Percentiles rank a stretch among this genome's conserved stretches.
These are phyloP conservation scores for Cercospora citrullina DNA, from an alignment of 2,329 filamentous ascomycete species.

Conservation along the genomic window DNA sequence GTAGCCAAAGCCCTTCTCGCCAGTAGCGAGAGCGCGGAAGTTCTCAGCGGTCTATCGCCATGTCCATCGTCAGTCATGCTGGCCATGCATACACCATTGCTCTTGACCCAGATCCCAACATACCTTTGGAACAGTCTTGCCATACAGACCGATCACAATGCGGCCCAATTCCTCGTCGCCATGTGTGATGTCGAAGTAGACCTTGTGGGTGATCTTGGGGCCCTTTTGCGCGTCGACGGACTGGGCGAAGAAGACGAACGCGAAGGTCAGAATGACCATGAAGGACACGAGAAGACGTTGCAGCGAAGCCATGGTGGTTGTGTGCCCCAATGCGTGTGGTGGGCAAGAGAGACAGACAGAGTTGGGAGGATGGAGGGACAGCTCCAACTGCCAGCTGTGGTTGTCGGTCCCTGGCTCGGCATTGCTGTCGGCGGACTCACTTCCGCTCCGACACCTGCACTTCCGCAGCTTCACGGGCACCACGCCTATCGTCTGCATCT, in stretches of 20 bases:
- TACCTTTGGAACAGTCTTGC: slow-evolving; percentile 79
- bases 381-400: slow-evolving; percentile 15
- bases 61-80: slow-evolving; percentile 4
- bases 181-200: slow-evolving; percentile 81
- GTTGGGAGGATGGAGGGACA: not conserved
- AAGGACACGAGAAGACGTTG: slow-evolving; percentile 70
- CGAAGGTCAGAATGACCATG: slow-evolving; percentile 73
- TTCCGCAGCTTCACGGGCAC: not conserved
- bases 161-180: slow-evolving; percentile 73
- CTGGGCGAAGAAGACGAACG: slow-evolving; percentile 73
- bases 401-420: not conserved
- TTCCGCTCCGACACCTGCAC: slow-evolving; percentile 1
- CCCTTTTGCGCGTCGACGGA: slow-evolving; percentile 75
- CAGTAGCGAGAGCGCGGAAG: slow-evolving; percentile 78
- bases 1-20: slow-evolving; percentile 84
- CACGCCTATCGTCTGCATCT: not conserved
- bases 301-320: slow-evolving; percentile 69
- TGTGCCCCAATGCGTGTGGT: slow-evolving; percentile 11
- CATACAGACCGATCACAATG: slow-evolving; percentile 80
- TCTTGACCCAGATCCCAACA: not conserved
- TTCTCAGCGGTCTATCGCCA: slow-evolving; percentile 62
- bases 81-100: not conserved
- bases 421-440: not conserved
- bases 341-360: slow-evolving; percentile 6
- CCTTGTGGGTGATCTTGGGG: slow-evolving; percentile 56